Evolutionary conservation across 495 filamentous ascomycete species (phyloP).

Genomic region (Cercophora newfieldiana): DNA sequence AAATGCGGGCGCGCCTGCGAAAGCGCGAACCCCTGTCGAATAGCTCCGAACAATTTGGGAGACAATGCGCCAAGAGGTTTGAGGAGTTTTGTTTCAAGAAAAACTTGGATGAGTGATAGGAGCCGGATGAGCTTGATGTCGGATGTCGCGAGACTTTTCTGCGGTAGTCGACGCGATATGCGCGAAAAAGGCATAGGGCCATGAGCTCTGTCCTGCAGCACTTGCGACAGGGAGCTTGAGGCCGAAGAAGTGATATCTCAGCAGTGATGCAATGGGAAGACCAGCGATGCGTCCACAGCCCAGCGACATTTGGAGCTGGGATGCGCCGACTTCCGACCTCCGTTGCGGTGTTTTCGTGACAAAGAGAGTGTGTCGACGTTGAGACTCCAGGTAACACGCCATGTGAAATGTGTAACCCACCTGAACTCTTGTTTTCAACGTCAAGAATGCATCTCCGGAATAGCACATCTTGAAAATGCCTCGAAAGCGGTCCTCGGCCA

Average conservation of each 20-base stretch:
- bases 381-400: neutral
- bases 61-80: conserved; percentile 33
- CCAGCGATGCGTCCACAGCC: neutral
- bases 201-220: neutral
- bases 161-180: neutral
- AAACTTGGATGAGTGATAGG: neutral
- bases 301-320: neutral
- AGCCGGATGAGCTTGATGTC: neutral
- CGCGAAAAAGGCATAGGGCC: neutral
- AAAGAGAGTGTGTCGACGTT: neutral
- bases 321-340: neutral
- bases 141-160: neutral
- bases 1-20: conserved; percentile 3
- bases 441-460: conserved; percentile 90
- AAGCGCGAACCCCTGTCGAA: conserved; percentile 31
- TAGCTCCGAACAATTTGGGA: conserved; percentile 26
- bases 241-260: neutral
- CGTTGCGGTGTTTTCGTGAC: neutral
- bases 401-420: conserved; percentile 44
- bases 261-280: neutral
- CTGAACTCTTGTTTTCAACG: conserved; percentile 90
- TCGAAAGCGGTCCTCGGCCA: conserved; percentile 94
- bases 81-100: conserved; percentile 1
- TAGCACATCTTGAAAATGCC: conserved; percentile 99
- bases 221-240: neutral